These are phyloP conservation scores for Kwoniella sp. DNA, from an alignment of 768 basidiomycete genomes.

Conservation along the genomic window DNA sequence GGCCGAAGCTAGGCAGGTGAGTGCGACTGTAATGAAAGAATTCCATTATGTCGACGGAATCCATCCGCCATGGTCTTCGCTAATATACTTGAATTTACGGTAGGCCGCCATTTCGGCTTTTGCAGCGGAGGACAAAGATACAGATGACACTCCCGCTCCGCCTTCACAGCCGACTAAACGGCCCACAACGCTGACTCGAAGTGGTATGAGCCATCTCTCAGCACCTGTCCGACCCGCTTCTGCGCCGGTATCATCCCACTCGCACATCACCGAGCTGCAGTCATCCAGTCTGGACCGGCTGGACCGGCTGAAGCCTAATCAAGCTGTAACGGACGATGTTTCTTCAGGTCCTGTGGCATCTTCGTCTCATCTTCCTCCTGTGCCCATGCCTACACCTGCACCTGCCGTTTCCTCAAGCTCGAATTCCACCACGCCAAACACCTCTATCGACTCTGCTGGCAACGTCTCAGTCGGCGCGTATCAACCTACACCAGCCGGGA, in stretches of 20 bases:
- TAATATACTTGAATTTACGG: background rate
- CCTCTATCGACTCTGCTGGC: slow-evolving; percentile 1
- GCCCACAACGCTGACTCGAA: slow-evolving; percentile 3
- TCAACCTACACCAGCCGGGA: slow-evolving; percentile 14
- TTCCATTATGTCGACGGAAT: background rate
- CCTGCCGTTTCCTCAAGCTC: background rate
- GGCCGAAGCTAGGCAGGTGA: slow-evolving; percentile 49
- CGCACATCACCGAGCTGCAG: background rate
- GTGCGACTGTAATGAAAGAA: too few relatives aligned
- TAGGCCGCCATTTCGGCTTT: slow-evolving; percentile 51
- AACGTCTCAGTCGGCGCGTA: slow-evolving; percentile 4
- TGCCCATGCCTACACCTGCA: background rate
- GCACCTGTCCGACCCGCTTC: slow-evolving; percentile 20
- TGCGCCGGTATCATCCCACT: slow-evolving; percentile 14
- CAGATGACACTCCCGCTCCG: slow-evolving; percentile 9
- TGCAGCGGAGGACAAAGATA: slow-evolving; percentile 42
- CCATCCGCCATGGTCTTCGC: background rate
- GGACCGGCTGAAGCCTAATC: background rate
- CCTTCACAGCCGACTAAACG: slow-evolving; percentile 8
- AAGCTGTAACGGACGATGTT: background rate
- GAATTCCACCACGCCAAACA: slow-evolving; percentile 13
- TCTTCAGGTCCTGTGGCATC: background rate
- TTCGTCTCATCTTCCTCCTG: background rate
- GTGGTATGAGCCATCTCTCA: slow-evolving; percentile 5
- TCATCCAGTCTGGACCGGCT: background rate